Base-by-base conservation (phyloP, 495 filamentous ascomycete species). In the Lichina pygmaea region DNA sequence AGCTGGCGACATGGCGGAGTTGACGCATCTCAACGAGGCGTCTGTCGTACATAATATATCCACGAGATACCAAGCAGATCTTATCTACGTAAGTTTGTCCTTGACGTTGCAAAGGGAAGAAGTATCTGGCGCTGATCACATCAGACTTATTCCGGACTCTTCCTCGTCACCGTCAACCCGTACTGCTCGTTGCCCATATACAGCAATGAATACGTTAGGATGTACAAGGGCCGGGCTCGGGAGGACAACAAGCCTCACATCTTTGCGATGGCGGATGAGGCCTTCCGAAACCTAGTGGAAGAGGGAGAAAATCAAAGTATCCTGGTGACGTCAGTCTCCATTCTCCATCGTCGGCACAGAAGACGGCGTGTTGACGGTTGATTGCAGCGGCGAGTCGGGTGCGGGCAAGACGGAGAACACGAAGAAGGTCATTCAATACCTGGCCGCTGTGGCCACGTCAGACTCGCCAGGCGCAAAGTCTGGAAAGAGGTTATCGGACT, bases 341-440 rank as follows among this genome's bases (percentile, higher is more conserved):
- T 11, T 7, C 33, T 12, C 2, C 4, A 24, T 39, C 42, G 4
- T 42, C 33, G 36, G n/a, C 7, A 36, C 16, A 6, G 30, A 7
- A 6, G 39, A 8, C 1, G 0, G 13, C n/a, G 30, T 17, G 30
- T 32, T 45, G 7, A 45, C 16, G 10, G 13, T 8, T 38, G 49
- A 4, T 33, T 41, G 13, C 44, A 73, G 70, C 33, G 91, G 91
- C 57, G 91, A 99, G 61, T 99, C 91, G 16, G 91, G 91, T 50
- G 91, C 91, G 31, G 91, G 91, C 50, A 99, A 99, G 61, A 99
- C 91, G 0, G 91, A 99, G 57, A 99, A 99, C 51, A 99, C 91
- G 3, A 99, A 99, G 56, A 99, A 99, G 60, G 91, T 99, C 43
- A 99, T 99, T 45, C 91, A 99, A 50, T 99, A 94, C 58, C 71